These are phyloP conservation scores for Globisporangium emineosum DNA, from an alignment of 352 stramenopile species.

Conservation along the genomic window DNA sequence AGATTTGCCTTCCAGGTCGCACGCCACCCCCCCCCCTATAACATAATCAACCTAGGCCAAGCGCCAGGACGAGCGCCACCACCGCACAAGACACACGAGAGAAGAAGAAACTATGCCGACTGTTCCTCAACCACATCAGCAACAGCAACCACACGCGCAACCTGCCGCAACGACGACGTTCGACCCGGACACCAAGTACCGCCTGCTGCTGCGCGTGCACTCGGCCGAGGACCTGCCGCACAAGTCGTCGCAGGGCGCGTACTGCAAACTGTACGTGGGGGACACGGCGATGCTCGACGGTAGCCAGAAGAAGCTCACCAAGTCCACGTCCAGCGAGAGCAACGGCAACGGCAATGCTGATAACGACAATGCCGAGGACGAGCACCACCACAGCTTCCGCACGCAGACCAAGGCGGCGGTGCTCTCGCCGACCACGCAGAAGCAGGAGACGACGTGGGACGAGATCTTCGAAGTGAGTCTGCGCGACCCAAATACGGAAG, in stretches of 20 bases:
- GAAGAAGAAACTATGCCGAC: neutral
- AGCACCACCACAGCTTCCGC: slow-evolving; percentile 43
- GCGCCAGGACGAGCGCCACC: neutral
- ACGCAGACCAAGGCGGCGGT: slow-evolving; percentile 42
- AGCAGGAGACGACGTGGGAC: slow-evolving; percentile 64
- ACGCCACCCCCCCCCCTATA: neutral
- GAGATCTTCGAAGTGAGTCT: slow-evolving; percentile 69
- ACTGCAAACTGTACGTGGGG: slow-evolving; percentile 75
- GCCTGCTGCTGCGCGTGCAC: slow-evolving; percentile 58
- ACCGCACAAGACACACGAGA: neutral
- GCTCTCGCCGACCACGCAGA: slow-evolving; percentile 47
- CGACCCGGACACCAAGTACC: slow-evolving; percentile 28
- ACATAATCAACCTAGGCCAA: neutral
- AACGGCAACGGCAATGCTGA: slow-evolving; percentile 10
- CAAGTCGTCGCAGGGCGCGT: slow-evolving; percentile 39
- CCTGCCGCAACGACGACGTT: slow-evolving; percentile 1
- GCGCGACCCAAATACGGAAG: slow-evolving; percentile 38
- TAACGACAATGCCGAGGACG: neutral
- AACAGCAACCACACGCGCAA: neutral
- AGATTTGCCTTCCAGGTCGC: slow-evolving; percentile 8
- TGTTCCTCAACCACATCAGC: neutral
- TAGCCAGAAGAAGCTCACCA: slow-evolving; percentile 18
- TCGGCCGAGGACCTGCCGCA: slow-evolving; percentile 45
- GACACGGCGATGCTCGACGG: slow-evolving; percentile 43
- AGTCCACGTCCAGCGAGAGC: neutral